phyloP scores from a whole-genome alignment of 2,329 filamentous ascomycete genomes.

The Exophiala alcalophila region DNA sequence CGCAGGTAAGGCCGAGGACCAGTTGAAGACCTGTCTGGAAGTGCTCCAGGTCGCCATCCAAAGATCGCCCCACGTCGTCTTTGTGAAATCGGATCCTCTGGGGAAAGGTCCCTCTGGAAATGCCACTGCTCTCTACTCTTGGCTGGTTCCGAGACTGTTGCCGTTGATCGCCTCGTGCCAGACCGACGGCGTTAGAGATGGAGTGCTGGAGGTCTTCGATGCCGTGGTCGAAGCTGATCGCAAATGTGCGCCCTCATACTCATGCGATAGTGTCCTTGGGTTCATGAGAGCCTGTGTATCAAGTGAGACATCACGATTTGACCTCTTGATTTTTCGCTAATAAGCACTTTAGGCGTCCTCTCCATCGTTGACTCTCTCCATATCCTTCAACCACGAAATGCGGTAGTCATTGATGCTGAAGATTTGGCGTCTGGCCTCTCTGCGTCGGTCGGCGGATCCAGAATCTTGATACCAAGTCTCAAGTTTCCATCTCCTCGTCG shows the following conservation, averaged over 20 bases:
- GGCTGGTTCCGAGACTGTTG: slow-evolving; percentile 54
- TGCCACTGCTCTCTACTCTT: slow-evolving; percentile 51
- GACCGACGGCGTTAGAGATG: slow-evolving; percentile 9
- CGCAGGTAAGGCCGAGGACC: slow-evolving; percentile 40
- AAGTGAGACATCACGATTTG: slow-evolving; percentile 6
- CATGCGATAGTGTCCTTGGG: slow-evolving; percentile 7
- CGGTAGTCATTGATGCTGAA: slow-evolving; percentile 18
- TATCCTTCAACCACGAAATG: slow-evolving; percentile 2
- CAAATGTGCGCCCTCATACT: slow-evolving; percentile 6
- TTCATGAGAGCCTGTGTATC: slow-evolving; percentile 15
- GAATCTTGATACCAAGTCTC: slow-evolving; percentile 10
- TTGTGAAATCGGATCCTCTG: slow-evolving; percentile 58
- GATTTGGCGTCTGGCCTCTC: slow-evolving; percentile 13
- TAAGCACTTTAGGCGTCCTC: slow-evolving; percentile 15
- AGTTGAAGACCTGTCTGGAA: slow-evolving; percentile 65
- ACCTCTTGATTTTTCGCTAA: background rate
- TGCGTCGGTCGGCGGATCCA: background rate
- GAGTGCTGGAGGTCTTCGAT: slow-evolving; percentile 11
- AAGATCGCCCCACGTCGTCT: slow-evolving; percentile 65
- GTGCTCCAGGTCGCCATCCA: slow-evolving; percentile 73
- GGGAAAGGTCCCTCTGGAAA: slow-evolving; percentile 5
- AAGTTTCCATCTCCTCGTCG: slow-evolving; percentile 14
- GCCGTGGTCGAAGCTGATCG: slow-evolving; percentile 16
- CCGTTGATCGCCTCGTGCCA: slow-evolving; percentile 39
- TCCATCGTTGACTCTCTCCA: slow-evolving; percentile 2